Conservation (phyloP, 2,329 filamentous ascomycete species). For the Sporothrix pallida region DNA sequence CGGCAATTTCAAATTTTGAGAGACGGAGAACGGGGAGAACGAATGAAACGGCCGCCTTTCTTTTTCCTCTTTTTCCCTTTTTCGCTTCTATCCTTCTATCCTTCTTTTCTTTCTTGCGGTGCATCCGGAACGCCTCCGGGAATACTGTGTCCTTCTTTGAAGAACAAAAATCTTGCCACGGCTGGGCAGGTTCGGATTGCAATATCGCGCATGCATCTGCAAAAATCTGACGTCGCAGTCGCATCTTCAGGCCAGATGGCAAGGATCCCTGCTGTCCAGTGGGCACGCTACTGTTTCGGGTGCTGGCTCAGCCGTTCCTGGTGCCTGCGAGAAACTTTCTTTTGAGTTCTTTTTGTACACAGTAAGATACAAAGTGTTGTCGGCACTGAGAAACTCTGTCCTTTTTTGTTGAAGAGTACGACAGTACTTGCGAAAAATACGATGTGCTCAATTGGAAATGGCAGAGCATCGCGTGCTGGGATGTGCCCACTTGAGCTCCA, state of each 20-base stretch:
- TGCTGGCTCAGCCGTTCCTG: slow-evolving; percentile 4
- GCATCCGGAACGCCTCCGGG: background rate
- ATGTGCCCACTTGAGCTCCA: background rate
- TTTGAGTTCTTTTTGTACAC: background rate
- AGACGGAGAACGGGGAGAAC: background rate
- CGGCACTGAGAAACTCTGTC: background rate
- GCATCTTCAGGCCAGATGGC: background rate
- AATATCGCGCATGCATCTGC: slow-evolving; percentile 13
- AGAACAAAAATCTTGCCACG: background rate
- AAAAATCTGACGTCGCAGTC: slow-evolving; percentile 18
- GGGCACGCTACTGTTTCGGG: slow-evolving; percentile 23
- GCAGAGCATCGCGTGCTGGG: background rate
- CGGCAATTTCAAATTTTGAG: background rate
- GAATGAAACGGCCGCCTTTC: slow-evolving; percentile 3
- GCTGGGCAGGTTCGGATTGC: background rate
- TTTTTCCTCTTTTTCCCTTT: background rate
- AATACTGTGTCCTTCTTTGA: background rate
- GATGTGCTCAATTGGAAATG: background rate
- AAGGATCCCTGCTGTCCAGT: slow-evolving; percentile 2
- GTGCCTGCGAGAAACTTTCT: background rate
- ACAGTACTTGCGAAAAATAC: background rate
- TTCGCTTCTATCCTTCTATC: background rate
- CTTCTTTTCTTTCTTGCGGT: slow-evolving; percentile 1
- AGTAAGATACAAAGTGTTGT: background rate
- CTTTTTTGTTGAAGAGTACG: background rate